Evolutionary conservation across 768 basidiomycete species (phyloP), one percentile per base, ranked within the genome.

Genomic region (Naganishia friedmannii): DNA sequence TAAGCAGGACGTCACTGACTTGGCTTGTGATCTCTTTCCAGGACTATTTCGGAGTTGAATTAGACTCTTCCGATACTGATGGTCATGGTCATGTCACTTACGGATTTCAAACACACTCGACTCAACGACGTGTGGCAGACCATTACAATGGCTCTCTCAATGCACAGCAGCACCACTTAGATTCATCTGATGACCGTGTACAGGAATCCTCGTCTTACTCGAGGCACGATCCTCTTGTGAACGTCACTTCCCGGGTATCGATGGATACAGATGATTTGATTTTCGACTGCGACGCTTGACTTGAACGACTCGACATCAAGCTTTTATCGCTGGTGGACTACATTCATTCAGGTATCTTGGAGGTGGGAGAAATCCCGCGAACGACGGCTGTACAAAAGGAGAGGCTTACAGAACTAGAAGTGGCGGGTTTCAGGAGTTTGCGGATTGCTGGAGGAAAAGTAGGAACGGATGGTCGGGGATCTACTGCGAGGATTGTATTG

Each of bases 201-300:
- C 17, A 3, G 26, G 26, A 58, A 13, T 37, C 57, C 32, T 46
- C 46, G 39, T n/a, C 46, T 39, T 28, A 65, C 29, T 23, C 3
- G 48, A 3, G 48, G 48, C 23, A 12, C 23, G 21, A 51, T 3
- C 48, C 48, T 4, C n/a, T 7, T 23, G 19, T 51, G 6, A 51
- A 51, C n/a, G 48, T n/a, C n/a, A 5, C n/a, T 1, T 3, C n/a
- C 6, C 4, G 48, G 48, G 48, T n/a, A 12, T 51, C 48, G n/a
- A 51, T 51, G n/a, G 48, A 51, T 26, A 51, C 60, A 21, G 60
- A 63, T 17, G 60, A 63, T 42, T 21, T 63, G 12, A 42, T 63
- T 3, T 63, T 63, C 60, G 60, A 63, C 4, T 63, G 60, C 23
- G 60, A 63, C 9, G 37, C 39, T 45, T 63, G 60, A 63, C 19